Evolutionary conservation across 2,329 filamentous ascomycete genomes (phyloP), one percentile per base, ranked within the genome.

Genomic region (Orbilia blumenaviensis): DNA sequence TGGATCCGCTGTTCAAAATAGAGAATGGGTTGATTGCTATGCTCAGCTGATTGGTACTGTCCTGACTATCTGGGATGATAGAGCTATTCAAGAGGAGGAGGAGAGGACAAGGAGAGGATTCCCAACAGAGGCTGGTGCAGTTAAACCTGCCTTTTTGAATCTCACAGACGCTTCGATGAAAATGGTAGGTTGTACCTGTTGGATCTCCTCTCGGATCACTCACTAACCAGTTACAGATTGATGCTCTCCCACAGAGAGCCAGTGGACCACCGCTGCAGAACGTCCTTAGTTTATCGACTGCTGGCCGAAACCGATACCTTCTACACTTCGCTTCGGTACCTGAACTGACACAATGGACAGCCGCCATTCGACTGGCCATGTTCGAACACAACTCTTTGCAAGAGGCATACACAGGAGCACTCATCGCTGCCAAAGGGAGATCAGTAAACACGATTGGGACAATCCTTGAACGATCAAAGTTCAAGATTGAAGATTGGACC

Each of bases 131-230:
- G 29, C 58, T 21, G 50, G 38, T 52, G 46, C 58, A 29, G 92
- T 96, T 54, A 85, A 94, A 44, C 93, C 93, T 32, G 95, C 92
- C 60, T 99, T 97, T 82, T 94, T 99, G 83, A 99, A 99, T 81
- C 84, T 99, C 74, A 96, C 95, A 5, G 95, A 99, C 86, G 95
- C 95, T 18, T 97, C 95, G 0, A 93, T 99, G 80, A 97, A 96
- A 83, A 97, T 98, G 93, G 95, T 97, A 87, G 79, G 83, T 34
- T 50, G 27, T 16, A 46, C 54, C 66, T 21, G 75, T 81, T 58
- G 81, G 77, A 77, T 83, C 78, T 56, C 10, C 6, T 12, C 6
- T 25, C 8, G 27, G 32, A 23, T 8, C 18, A 36, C 16, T n/a
- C 1, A 18, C 52, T 25, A 10, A 38, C 29, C 38, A 84, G 82